Evolutionary conservation across 2,329 filamentous ascomycete genomes (phyloP), one percentile per base, ranked within the genome.

Genomic region (Ascochyta clinopodiicola): DNA sequence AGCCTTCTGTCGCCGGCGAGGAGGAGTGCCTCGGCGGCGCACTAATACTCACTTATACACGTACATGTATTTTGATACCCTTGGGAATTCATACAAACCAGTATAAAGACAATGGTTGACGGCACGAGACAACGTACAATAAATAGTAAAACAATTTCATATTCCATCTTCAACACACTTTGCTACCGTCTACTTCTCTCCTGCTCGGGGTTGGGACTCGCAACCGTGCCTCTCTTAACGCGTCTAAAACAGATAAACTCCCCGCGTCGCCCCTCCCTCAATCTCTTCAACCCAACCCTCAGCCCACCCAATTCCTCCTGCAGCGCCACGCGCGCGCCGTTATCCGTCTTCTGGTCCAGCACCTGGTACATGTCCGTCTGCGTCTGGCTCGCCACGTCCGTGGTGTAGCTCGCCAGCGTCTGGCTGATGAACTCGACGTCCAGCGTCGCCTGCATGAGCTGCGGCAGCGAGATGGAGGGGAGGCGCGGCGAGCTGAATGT

Each of bases 341-440:
- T 93, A 71, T 96, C 92, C 47, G 95, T 98, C 44, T 92, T 87
- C 56, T 86, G 84, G 73, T 99, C 95, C 15, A 99, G 80, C 72
- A 95, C 92, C 62, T 95, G 86, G 76, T 98, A 99, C 43, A 99
- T 94, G 73, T 93, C 87, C 65, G 89, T 89, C 78, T 98, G 95
- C 13, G 91, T 83, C 71, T 93, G 87, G 7, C 87, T 87, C 3
- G 92, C 91, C 45, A 86, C 84, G 53, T 96, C 90, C 0, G 91
- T 95, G 0, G 91, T 95, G 75, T 96, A 99, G 64, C 93, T 88
- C 57, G 86, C 90, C 31, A 99, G 83, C 5, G 94, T 97, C 79
- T 99, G 95, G 0, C 93, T 91, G 53, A 98, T 88, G 71, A 99
- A 98, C 76, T 99, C 95, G 1, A 97, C 93, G 70, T 99, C 95